Conservation (phyloP, 106 monocot genomes). For the Gastrodia elata region DNA sequence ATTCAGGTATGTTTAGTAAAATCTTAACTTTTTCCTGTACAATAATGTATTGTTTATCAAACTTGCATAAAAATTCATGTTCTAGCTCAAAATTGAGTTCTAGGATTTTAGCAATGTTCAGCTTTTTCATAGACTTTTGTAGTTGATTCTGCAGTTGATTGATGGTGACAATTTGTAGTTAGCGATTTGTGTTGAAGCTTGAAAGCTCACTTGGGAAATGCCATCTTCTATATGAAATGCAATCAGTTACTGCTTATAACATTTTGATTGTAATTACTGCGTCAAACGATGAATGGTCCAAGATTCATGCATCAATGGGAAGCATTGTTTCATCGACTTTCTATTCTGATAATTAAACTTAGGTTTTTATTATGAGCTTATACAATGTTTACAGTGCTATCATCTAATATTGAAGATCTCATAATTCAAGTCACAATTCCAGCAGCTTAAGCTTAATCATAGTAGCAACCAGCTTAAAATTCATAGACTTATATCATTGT, state of each 20-base stretch:
- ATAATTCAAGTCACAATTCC: background rate
- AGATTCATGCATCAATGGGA: background rate
- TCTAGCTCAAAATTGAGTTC: background rate
- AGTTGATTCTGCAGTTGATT: background rate
- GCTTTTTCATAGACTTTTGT: background rate
- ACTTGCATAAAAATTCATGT: background rate
- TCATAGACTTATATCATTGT: background rate
- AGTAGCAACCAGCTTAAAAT: background rate
- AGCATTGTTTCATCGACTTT: background rate
- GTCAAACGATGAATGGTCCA: background rate
- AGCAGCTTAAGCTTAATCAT: background rate
- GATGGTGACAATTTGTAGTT: background rate
- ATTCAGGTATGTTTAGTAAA: slow-evolving; percentile 1
- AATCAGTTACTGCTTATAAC: background rate
- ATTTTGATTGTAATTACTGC: background rate
- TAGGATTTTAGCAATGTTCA: background rate
- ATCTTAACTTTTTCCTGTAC: background rate
- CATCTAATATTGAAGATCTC: background rate
- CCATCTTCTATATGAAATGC: background rate
- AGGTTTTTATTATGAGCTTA: background rate
- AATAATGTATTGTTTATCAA: background rate
- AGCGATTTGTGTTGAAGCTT: background rate
- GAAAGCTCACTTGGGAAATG: background rate
- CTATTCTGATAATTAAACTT: background rate
- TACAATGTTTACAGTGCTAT: background rate